These are phyloP conservation scores for Suaeda aralocaspica DNA, from an alignment of 148 eudicot genomes.

Conservation along the genomic window DNA sequence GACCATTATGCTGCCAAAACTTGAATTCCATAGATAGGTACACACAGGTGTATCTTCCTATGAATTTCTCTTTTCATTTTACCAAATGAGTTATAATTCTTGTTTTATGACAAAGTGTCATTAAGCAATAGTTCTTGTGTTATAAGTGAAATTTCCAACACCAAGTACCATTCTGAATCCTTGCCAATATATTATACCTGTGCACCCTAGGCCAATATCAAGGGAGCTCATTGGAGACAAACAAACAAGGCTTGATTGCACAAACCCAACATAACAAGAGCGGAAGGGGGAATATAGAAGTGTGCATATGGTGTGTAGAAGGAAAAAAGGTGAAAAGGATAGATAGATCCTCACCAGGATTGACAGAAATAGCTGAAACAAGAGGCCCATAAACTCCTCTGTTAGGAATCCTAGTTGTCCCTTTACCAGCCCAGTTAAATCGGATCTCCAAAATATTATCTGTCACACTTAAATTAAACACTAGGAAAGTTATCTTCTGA, in stretches of 20 bases:
- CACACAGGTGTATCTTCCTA: too few relatives aligned
- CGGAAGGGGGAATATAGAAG: neutral
- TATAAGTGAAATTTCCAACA: too few relatives aligned
- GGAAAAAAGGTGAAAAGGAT: neutral
- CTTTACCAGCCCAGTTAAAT: slow-evolving; percentile 67
- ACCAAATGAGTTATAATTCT: too few relatives aligned
- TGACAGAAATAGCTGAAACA: slow-evolving; percentile 66
- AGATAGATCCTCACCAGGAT: slow-evolving; percentile 30
- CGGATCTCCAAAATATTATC: slow-evolving; percentile 52
- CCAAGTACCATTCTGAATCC: too few relatives aligned
- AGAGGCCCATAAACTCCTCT: slow-evolving; percentile 79
- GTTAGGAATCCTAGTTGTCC: slow-evolving; percentile 66
- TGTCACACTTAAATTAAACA: slow-evolving; percentile 45
- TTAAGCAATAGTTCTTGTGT: too few relatives aligned
- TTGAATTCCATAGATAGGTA: too few relatives aligned
- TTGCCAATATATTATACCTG: too few relatives aligned
- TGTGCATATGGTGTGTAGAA: neutral
- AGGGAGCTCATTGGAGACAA: neutral
- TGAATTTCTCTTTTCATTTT: too few relatives aligned
- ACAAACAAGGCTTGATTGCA: neutral
- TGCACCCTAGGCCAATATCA: too few relatives aligned
- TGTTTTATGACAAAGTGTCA: too few relatives aligned
- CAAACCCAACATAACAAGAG: neutral
- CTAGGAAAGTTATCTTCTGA: slow-evolving; percentile 32
- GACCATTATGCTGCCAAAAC: too few relatives aligned